Evolutionary conservation across 2,329 filamentous ascomycete genomes (phyloP), one percentile per base, ranked within the genome.

Genomic region (Apiospora saccharicola): DNA sequence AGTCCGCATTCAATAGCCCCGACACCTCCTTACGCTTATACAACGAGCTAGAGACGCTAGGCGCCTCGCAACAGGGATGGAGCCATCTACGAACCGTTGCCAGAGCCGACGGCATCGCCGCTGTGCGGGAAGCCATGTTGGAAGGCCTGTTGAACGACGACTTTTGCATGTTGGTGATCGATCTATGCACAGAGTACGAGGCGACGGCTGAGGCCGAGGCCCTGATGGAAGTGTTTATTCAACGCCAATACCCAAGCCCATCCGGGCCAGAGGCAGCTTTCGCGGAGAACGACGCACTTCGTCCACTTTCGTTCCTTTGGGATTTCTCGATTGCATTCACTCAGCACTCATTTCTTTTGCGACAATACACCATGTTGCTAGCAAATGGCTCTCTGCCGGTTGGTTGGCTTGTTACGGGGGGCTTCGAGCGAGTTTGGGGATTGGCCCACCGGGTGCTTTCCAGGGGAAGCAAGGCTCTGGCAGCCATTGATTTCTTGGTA

Each of bases 1-100:
- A 79, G 22, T 81, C 81, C 14, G 78, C 78, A 0, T 75, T 83
- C 22, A 77, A 82, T n/a, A 78, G 77, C 8, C 79, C 82, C 24
- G 78, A 84, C 61, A 80, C 85, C 6, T 85, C 86, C 0, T 80
- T 82, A 19, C 81, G 85, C 4, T 81, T 88, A 30, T 89, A 89
- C 74, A 81, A 84, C 64, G 84, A 88, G 22, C 75, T 89, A 22
- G 86, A 89, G 74, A 74, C 79, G 2, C 75, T 87, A 3, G 85
- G 85, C 10, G 78, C 81, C 26, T 76, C 77, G 1, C 79, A 79
- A 2, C 73, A 78, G 43, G 86, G 86, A 19, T 88, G 86, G 85
- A 83, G 77, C 71, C 82, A 85, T 72, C 80, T 89, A 1, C 81
- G 83, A 68, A 76, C 78, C 2, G 80, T 88, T 14, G 83, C 86